phyloP scores from a whole-genome alignment of 768 basidiomycete species.

The Boletus edulis region DNA sequence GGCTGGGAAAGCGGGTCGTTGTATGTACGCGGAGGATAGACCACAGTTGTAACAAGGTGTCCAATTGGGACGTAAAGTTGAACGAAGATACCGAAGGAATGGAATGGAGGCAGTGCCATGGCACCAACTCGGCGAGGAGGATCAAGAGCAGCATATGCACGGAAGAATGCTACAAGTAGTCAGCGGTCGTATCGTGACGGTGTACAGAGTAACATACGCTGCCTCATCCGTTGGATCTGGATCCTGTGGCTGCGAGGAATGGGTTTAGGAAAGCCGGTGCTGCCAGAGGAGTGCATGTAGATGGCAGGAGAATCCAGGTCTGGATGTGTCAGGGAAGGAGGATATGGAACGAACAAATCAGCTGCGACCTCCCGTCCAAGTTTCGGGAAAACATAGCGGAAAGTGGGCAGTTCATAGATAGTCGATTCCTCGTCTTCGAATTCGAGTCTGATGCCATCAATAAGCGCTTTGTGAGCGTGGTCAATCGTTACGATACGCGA shows the following conservation, averaged over 20 bases:
- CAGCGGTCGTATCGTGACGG: too few species aligned
- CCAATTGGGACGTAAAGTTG: conserved; percentile 34
- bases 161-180: neutral
- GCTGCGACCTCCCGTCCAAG: conserved; percentile 19
- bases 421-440: neutral
- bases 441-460: conserved; percentile 1
- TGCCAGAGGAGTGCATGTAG: conserved; percentile 31
- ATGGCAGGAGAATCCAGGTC: conserved; percentile 10
- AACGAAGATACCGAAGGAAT: conserved; percentile 32
- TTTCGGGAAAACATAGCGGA: conserved; percentile 34
- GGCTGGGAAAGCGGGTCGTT: conserved; percentile 3
- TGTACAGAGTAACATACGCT: conserved; percentile 24
- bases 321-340: neutral
- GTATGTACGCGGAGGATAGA: conserved; percentile 32
- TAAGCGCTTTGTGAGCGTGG: neutral
- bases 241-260: conserved; percentile 34
- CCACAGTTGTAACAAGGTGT: conserved; percentile 19
- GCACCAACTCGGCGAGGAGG: conserved; percentile 15
- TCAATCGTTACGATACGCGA: conserved; percentile 15
- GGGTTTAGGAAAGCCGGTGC: conserved; percentile 46
- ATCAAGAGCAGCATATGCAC: neutral
- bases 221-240: conserved; percentile 32
- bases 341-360: neutral
- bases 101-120: conserved; percentile 39
- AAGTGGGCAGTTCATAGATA: conserved; percentile 9